Conservation (phyloP, 2,329 filamentous ascomycete species). For the Botrytis porri region DNA sequence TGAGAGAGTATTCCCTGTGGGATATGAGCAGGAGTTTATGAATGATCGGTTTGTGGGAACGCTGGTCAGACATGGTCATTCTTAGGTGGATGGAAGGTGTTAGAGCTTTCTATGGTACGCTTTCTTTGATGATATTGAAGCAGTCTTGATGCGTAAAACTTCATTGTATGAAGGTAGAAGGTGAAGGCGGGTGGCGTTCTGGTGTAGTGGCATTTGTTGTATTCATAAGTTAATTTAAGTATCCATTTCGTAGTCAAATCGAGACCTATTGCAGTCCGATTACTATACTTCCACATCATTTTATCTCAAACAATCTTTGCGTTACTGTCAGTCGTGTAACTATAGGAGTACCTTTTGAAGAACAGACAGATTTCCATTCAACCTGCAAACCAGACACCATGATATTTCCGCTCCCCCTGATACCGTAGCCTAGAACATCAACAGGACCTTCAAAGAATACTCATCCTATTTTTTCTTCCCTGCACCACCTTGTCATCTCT, state of each 20-base stretch:
- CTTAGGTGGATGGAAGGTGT: neutral
- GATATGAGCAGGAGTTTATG: slow-evolving; percentile 19
- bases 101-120: neutral
- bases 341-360: neutral
- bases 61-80: slow-evolving; percentile 15
- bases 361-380: neutral
- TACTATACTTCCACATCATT: neutral
- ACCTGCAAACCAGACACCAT: neutral
- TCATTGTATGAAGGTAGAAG: neutral
- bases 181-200: neutral
- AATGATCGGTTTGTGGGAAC: slow-evolving; percentile 20
- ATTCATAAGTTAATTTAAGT: neutral
- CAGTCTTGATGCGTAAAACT: neutral
- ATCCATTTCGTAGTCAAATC: neutral
- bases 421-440: neutral
- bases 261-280: neutral
- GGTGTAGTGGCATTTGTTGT: neutral
- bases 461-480: neutral
- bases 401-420: neutral
- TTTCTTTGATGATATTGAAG: neutral
- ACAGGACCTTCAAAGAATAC: neutral
- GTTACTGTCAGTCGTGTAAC: neutral
- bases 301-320: neutral
- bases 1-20: slow-evolving; percentile 10
- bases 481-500: neutral